phyloP scores from a whole-genome alignment of 331 rosid species.

The Quercus phellos region DNA sequence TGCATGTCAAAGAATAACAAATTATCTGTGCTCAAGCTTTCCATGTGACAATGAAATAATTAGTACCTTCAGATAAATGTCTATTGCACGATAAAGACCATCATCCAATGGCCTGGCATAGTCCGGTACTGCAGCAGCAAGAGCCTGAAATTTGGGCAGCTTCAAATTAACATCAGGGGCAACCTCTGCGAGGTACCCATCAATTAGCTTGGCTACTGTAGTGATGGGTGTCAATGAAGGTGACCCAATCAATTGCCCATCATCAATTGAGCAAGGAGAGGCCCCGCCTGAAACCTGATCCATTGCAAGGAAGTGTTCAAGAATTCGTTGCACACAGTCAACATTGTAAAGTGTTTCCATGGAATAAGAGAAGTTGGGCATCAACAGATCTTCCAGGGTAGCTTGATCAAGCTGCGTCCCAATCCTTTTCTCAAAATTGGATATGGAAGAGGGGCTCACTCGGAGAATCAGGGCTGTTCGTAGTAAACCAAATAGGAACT shows the following conservation, averaged over 20 bases:
- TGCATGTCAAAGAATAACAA: background rate
- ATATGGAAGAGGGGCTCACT: slow-evolving; percentile 58
- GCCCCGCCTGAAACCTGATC: slow-evolving; percentile 73
- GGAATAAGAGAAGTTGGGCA: slow-evolving; percentile 91
- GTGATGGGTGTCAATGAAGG: slow-evolving; percentile 90
- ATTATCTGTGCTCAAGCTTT: background rate
- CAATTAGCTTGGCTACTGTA: slow-evolving; percentile 89
- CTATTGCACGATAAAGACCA: slow-evolving; percentile 93
- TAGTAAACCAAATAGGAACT: slow-evolving; percentile 76
- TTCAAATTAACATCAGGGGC: slow-evolving; percentile 95
- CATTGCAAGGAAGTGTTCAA: slow-evolving; percentile 78
- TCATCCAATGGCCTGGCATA: slow-evolving; percentile 95
- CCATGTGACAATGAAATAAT: background rate
- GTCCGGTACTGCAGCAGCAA: slow-evolving; percentile 95
- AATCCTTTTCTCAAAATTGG: slow-evolving; percentile 78
- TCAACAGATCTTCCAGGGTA: slow-evolving; percentile 84
- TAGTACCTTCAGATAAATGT: slow-evolving; percentile 90
- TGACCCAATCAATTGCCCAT: slow-evolving; percentile 81
- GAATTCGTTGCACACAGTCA: slow-evolving; percentile 88
- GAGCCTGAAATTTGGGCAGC: slow-evolving; percentile 84
- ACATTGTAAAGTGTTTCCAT: slow-evolving; percentile 97
- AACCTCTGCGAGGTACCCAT: slow-evolving; percentile 98
- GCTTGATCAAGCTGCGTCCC: slow-evolving; percentile 98
- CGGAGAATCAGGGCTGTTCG: slow-evolving; percentile 89
- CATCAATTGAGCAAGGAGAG: slow-evolving; percentile 78